Evolutionary conservation across 2,329 filamentous ascomycete species (phyloP).

Genomic region (Alternaria incomplexa): DNA sequence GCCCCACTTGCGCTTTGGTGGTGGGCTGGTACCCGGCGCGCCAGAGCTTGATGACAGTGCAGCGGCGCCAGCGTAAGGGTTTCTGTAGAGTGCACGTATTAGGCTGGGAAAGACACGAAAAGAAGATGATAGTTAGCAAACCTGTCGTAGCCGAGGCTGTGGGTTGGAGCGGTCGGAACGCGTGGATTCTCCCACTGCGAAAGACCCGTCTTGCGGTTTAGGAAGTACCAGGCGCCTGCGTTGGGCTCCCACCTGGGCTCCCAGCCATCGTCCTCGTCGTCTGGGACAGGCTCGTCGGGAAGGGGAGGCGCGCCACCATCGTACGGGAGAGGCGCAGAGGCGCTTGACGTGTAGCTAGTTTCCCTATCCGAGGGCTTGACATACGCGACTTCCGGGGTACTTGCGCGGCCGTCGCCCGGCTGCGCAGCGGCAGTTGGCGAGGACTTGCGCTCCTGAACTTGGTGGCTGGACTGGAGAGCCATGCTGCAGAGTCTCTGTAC

Average conservation of each 20-base stretch:
- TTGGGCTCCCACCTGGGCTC: constrained; percentile 76
- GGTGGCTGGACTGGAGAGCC: constrained; percentile 15
- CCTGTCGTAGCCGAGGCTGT: constrained; percentile 35
- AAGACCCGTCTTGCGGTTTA: constrained; percentile 78
- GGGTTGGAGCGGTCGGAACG: constrained; percentile 54
- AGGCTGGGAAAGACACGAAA: constrained; percentile 36
- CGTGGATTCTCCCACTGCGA: constrained; percentile 86
- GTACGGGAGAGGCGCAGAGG: constrained; percentile 32
- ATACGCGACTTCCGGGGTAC: constrained; percentile 11
- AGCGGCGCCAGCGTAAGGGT: constrained; percentile 30
- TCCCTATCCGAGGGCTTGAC: constrained; percentile 10
- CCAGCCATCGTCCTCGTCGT: constrained; percentile 72
- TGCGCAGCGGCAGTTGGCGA: constrained; percentile 16
- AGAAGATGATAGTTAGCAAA: constrained; percentile 43
- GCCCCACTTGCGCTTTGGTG: constrained; percentile 58
- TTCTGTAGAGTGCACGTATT: constrained; percentile 38
- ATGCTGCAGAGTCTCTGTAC: constrained; percentile 18
- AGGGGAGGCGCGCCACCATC: constrained; percentile 46
- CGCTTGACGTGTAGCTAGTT: constrained; percentile 11
- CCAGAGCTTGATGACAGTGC: constrained; percentile 35
- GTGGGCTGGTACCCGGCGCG: constrained; percentile 42
- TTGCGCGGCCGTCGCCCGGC: constrained; percentile 10
- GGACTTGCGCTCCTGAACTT: constrained; percentile 16
- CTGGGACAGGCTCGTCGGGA: constrained; percentile 58
- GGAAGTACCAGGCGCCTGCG: constrained; percentile 78